Evolutionary conservation across 2,329 filamentous ascomycete genomes (phyloP).

Genomic region (Talaromyces sp.): DNA sequence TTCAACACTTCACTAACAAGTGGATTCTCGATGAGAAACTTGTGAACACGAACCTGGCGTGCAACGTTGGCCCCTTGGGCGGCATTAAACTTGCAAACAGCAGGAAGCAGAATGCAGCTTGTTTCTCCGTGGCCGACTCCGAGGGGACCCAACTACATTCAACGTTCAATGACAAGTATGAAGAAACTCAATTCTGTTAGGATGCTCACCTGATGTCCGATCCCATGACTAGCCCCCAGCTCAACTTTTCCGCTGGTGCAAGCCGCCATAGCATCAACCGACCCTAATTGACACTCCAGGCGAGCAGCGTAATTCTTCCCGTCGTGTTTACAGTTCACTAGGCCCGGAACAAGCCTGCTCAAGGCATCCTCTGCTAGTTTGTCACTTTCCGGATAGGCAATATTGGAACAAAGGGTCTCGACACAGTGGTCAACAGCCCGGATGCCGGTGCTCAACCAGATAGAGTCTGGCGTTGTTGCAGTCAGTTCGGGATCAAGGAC

Average conservation of each 20-base stretch:
- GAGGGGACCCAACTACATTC: slow-evolving; percentile 42
- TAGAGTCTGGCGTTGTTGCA: slow-evolving; percentile 44
- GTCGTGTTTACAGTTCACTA: slow-evolving; percentile 37
- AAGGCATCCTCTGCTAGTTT: slow-evolving; percentile 35
- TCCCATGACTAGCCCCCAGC: slow-evolving; percentile 48
- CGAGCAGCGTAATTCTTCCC: slow-evolving; percentile 36
- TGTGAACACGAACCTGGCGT: slow-evolving; percentile 36
- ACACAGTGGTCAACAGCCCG: slow-evolving; percentile 54
- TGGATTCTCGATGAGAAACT: slow-evolving; percentile 35
- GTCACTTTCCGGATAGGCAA: slow-evolving; percentile 29
- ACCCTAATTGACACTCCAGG: slow-evolving; percentile 45
- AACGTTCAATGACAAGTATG: neutral
- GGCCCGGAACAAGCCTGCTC: slow-evolving; percentile 34
- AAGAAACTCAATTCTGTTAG: slow-evolving; percentile 8
- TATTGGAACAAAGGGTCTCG: slow-evolving; percentile 46
- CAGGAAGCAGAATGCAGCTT: slow-evolving; percentile 50
- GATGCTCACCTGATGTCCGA: slow-evolving; percentile 42
- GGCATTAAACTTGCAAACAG: slow-evolving; percentile 53
- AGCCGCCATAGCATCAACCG: slow-evolving; percentile 48
- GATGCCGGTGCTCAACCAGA: slow-evolving; percentile 56
- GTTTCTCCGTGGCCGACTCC: slow-evolving; percentile 58
- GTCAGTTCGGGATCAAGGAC: slow-evolving; percentile 52
- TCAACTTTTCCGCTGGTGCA: slow-evolving; percentile 34
- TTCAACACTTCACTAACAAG: slow-evolving; percentile 33
- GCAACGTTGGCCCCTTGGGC: slow-evolving; percentile 36